phyloP scores from a whole-genome alignment of 2,329 filamentous ascomycete species.

The Dactylonectria estremocensis region DNA sequence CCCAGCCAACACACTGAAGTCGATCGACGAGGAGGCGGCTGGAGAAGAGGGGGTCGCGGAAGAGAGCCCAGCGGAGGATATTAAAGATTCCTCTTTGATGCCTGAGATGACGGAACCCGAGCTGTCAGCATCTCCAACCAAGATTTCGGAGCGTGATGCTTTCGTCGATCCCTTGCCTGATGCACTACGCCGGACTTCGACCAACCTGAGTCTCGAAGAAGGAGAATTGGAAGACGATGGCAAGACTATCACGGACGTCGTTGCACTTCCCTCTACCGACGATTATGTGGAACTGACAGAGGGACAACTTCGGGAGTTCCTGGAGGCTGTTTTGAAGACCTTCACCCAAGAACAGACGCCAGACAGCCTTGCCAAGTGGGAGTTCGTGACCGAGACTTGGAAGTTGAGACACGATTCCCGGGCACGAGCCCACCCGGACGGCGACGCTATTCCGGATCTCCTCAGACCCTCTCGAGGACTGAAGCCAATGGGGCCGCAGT shows the following conservation, averaged over 20 bases:
- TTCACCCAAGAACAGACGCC: conserved; percentile 25
- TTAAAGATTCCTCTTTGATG: not conserved
- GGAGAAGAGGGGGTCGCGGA: not conserved
- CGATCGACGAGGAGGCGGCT: not conserved
- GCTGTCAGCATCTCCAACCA: not conserved
- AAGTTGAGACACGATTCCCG: conserved; percentile 18
- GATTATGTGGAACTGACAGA: conserved; percentile 29
- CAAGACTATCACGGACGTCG: not conserved
- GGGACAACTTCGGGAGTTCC: conserved; percentile 27
- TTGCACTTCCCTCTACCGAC: not conserved
- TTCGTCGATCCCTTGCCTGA: not conserved
- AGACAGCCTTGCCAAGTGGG: conserved; percentile 24
- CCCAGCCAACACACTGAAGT: not conserved
- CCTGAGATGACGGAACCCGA: not conserved
- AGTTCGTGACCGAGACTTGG: conserved; percentile 26
- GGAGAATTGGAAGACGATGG: not conserved
- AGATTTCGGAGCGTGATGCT: not conserved
- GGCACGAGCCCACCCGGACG: not conserved
- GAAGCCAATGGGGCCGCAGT: not conserved
- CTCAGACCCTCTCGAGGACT: not conserved
- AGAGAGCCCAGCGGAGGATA: not conserved
- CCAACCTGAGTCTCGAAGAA: not conserved
- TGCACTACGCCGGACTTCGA: not conserved
- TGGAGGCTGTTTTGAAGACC: conserved; percentile 25
- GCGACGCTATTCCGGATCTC: conserved; percentile 1